Base-by-base conservation (phyloP, 805 yeast species). In the Yarrowia sp. region DNA sequence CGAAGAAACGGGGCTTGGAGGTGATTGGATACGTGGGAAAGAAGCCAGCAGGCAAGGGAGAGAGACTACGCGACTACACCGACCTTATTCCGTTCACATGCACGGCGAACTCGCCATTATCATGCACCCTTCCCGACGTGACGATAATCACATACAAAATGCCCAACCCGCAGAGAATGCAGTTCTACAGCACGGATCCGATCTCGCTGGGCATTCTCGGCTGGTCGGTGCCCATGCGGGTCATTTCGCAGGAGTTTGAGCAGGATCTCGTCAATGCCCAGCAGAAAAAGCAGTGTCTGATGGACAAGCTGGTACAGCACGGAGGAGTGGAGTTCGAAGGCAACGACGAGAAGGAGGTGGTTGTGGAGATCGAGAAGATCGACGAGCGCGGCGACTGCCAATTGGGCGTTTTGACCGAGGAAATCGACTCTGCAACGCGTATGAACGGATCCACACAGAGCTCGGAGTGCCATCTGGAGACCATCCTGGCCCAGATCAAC, bases 121-220 rank as follows among this genome's bases (percentile, higher is more conserved):
- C 42, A 10, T 38, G 25, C 16, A 1, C 44, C 9, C 13, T 22
- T 14, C 29, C 44, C 5, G 44, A 39, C 44, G 44, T 22, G 44
- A 67, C 70, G n/a, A 68, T 84, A 2, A 73, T 87, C 4, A 67
- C 80, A n/a, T 91, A 83, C 69, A 80, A 81, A 24, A 87, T 94
- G 1, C 97, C 97, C 0, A 80, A 81, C 44, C 82, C 87, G 18
- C 78, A 78, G 27, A 80, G 82, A 63, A 78, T 92, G 78, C 96
- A 91, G 66, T 90, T 88, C 70, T 87, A 83, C 66, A 85, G 97
- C 0, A 70, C 85, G 3, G 75, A 79, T n/a, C 96, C 97, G 0
- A 87, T 90, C 3, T 74, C 83, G 3, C 78, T 91, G 9, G 86
- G 85, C 14, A 70, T 80, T 13, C 73, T 76, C 2, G 78, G 61